Base-by-base conservation (phyloP, 306 rosid genomes). In the Ceratonia siliqua region DNA sequence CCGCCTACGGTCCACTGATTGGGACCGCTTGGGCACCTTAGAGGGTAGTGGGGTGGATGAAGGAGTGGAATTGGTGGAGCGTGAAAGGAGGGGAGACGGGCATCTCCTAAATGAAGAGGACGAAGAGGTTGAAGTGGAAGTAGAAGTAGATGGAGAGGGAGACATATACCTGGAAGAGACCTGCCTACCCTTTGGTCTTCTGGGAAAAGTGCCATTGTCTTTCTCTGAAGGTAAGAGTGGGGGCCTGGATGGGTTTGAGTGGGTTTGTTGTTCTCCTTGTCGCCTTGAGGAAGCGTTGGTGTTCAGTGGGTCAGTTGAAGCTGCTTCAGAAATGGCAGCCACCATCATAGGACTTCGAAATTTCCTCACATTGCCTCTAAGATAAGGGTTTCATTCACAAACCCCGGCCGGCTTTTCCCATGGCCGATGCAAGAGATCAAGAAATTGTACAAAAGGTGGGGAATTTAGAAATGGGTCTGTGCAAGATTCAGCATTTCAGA, bases 151-250 rank as follows among this genome's bases (percentile, higher is more conserved):
- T 14, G 94, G 89, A 6, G 96, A 90, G 22, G 94, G 92, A 25
- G 99, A 92, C 98, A 95, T 85, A 77, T 92, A 95, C 89, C 97
- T 95, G 14, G 99, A 95, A 73, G 98, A 89, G 18, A 95, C 97
- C 58, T 88, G 92, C 3, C 96, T 76, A 10, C 98, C 97, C 70
- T 92, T 86, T 22, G 87, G 91, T 77, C 88, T 85, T 63, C 89
- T 85, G 12, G 80, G 84, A 9, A 77, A 33, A 57, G 82, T 8
- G 54, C 90, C 94, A 88, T 93, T 92, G 82, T 81, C 85, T 68
- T 87, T 90, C 80, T 88, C 87, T 1, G 89, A 83, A 5, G 83
- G 89, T n/a, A 85, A 12, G 2, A 87, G 84, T 2, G 94, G 91
- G 5, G 88, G 91, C 39, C 88, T 70, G 1, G 88, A 41, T 27